phyloP scores from a whole-genome alignment of 495 filamentous ascomycete genomes.

The Cladorrhinum samala region DNA sequence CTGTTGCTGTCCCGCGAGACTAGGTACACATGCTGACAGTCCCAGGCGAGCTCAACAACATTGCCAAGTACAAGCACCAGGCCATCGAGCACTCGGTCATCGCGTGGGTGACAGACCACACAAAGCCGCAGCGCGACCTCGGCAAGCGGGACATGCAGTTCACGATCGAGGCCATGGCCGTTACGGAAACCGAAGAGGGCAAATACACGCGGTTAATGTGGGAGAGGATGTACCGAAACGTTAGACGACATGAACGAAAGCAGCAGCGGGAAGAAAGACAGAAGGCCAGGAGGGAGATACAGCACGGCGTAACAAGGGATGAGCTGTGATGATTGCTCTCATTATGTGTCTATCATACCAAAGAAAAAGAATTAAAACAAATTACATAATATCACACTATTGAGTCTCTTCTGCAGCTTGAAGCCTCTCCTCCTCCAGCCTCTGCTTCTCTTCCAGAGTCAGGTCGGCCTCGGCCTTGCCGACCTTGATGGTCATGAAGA shows the following conservation, averaged over 20 bases:
- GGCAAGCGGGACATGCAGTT: constrained; percentile 29
- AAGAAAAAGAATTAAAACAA: neutral
- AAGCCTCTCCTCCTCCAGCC: neutral
- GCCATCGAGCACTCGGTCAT: constrained; percentile 23
- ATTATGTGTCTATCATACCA: neutral
- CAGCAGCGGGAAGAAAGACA: constrained; percentile 22
- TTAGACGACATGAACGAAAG: constrained; percentile 22
- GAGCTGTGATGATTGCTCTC: constrained; percentile 12
- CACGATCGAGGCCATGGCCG: constrained; percentile 27
- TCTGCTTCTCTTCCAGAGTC: constrained; percentile 32
- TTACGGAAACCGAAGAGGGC: constrained; percentile 26
- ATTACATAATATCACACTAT: neutral
- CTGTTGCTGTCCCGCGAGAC: too few species aligned
- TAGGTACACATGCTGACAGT: neutral
- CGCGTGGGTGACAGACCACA: constrained; percentile 28
- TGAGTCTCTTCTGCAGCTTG: neutral
- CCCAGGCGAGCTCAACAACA: constrained; percentile 23
- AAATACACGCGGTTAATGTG: constrained; percentile 27
- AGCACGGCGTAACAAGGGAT: constrained; percentile 18
- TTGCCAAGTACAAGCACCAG: constrained; percentile 22
- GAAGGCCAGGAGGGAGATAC: constrained; percentile 17
- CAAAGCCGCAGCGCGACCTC: constrained; percentile 24
- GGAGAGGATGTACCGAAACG: constrained; percentile 25
- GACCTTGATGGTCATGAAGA: constrained; percentile 58
- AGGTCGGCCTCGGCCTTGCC: constrained; percentile 60